Evolutionary conservation across 2,329 filamentous ascomycete species (phyloP).

Genomic region (Monosporascus sp.): DNA sequence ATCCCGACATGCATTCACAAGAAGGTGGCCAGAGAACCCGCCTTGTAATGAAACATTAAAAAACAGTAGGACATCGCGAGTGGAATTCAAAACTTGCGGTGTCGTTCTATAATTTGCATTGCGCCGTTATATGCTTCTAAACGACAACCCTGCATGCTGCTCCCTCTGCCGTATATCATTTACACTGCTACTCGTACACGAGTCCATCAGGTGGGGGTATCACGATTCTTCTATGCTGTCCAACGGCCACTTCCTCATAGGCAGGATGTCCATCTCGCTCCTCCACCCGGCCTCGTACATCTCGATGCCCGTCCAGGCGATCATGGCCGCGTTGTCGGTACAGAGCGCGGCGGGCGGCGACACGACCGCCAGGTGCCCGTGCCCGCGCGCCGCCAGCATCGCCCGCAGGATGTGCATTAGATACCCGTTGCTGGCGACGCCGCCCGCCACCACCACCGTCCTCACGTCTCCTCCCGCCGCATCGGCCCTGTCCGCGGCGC

Average conservation of each 20-base stretch:
- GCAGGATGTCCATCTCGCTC: conserved; percentile 53
- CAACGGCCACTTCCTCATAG: conserved; percentile 68
- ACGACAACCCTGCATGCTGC: too few species aligned
- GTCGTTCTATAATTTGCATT: too few species aligned
- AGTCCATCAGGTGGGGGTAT: too few species aligned
- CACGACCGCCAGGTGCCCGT: conserved; percentile 52
- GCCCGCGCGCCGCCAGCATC: conserved; percentile 61
- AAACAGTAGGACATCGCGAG: too few species aligned
- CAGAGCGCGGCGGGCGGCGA: conserved; percentile 76
- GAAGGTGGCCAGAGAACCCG: too few species aligned
- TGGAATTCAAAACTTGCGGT: too few species aligned
- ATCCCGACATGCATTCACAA: too few species aligned
- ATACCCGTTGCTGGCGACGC: conserved; percentile 82
- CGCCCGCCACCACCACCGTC: conserved; percentile 78
- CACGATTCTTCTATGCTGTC: conserved; percentile 34
- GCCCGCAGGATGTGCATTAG: conserved; percentile 59
- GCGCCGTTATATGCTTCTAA: too few species aligned
- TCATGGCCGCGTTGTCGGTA: conserved; percentile 97
- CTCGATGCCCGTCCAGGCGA: conserved; percentile 87
- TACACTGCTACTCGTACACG: not conserved
- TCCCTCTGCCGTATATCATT: not conserved
- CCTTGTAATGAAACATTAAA: too few species aligned
- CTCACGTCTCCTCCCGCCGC: conserved; percentile 29
- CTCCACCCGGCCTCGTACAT: conserved; percentile 79
- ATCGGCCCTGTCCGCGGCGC: conserved; percentile 11